Evolutionary conservation across 257 asterid species (phyloP), one percentile per base, ranked within the genome.

Genomic region (Pogostemon cablin): DNA sequence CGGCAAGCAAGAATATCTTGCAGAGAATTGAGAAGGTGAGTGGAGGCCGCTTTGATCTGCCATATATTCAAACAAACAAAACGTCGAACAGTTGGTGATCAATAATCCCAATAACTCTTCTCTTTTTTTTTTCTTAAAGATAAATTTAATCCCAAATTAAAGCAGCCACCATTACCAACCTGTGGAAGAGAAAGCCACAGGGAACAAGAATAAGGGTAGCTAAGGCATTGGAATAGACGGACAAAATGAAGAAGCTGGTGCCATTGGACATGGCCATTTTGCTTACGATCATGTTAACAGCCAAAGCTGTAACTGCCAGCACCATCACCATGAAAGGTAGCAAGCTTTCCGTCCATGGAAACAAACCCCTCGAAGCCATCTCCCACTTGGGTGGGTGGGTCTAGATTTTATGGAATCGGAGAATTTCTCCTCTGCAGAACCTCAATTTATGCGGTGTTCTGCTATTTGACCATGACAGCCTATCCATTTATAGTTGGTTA

Each of bases 181-280:
- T 73, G 82, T 70, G 78, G 69, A 81, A 75, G 76, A 83, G 67
- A 55, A 83, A 83, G 37, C 69, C 85, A 55, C 62, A 57, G 12
- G 88, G 87, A n/a, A 86, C 65, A 40, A 81, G 86, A 48, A 86
- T 61, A 42, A 86, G 71, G 2, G 89, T 77, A 9, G 91, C 88
- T 53, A 66, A 63, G 49, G 79, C 80, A 63, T 83, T 71, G 3
- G 86, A 79, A 60, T 81, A 86, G 5, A 86, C 84, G 37, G 85
- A 78, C 25, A 86, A n/a, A 10, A 86, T 72, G 77, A 75, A 83
- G 78, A 73, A 77, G 61, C 88, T 81, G 20, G 83, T 79, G 56
- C 89, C 91, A 10, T 71, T 78, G 7, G 87, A 81, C 89, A 83
- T 86, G 12, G 86, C 89, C 69, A 78, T 25, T 74, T 86, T 83